These are phyloP conservation scores for Aspergillus piperis DNA, from an alignment of 2,329 filamentous ascomycete genomes.

Conservation along the genomic window DNA sequence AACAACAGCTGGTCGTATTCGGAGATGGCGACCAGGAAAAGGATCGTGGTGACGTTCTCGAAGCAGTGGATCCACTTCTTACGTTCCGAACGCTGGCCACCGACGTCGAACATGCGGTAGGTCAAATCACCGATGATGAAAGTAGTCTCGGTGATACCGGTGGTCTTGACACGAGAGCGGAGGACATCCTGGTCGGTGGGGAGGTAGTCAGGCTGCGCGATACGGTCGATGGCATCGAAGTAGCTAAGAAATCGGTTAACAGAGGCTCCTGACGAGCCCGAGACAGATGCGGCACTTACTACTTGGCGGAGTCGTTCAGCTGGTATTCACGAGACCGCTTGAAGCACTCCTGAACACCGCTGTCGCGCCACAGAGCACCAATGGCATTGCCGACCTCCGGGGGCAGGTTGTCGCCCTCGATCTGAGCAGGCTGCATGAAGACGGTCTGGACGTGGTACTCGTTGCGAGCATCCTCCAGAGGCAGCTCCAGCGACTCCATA, in stretches of 20 bases:
- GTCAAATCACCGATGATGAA: slow-evolving; percentile 94
- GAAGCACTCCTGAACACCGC: slow-evolving; percentile 91
- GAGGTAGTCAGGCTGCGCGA: slow-evolving; percentile 87
- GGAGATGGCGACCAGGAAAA: slow-evolving; percentile 94
- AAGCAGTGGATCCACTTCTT: slow-evolving; percentile 99
- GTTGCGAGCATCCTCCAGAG: slow-evolving; percentile 85
- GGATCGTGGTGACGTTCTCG: slow-evolving; percentile 94
- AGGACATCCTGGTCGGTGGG: slow-evolving; percentile 95
- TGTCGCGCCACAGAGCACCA: slow-evolving; percentile 88
- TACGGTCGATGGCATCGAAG: slow-evolving; percentile 92
- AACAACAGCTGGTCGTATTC: slow-evolving; percentile 96
- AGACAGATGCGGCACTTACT: slow-evolving; percentile 61
- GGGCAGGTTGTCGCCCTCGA: slow-evolving; percentile 91
- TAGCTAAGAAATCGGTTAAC: slow-evolving; percentile 63
- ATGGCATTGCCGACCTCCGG: slow-evolving; percentile 92
- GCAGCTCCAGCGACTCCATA: slow-evolving; percentile 71
- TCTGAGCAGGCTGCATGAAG: slow-evolving; percentile 97
- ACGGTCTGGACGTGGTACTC: slow-evolving; percentile 98
- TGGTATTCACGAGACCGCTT: slow-evolving; percentile 95
- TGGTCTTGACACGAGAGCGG: slow-evolving; percentile 94
- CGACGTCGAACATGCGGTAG: slow-evolving; percentile 97
- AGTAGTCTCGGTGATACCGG: slow-evolving; percentile 93
- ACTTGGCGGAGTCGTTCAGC: slow-evolving; percentile 93
- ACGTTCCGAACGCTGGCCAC: slow-evolving; percentile 90
- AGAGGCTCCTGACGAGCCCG: background rate